Evolutionary conservation across 148 eudicot genomes (phyloP), one percentile per base, ranked within the genome.

Genomic region (Nepenthes mirabilis): DNA sequence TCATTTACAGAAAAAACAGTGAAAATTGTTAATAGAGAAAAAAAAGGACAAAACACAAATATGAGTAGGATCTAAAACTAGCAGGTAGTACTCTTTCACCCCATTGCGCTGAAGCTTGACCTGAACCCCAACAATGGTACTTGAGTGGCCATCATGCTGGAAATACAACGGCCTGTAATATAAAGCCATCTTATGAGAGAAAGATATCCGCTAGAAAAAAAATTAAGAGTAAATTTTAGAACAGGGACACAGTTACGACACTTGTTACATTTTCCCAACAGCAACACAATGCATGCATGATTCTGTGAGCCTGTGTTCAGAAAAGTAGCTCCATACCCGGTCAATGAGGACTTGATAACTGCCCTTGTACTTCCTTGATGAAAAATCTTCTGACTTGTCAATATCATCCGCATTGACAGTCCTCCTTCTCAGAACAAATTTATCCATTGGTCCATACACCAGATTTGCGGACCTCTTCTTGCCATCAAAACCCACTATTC

Each of bases 71-170:
- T 93, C 99, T 58, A 93, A 68, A 56, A 93, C 77, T 65, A 93
- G 71, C 57, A 93, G 74, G 61, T 80, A 86, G 74, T 72, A 86
- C 23, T 78, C 73, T 66, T 76, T 75, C 51, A 11, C 47, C 52
- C 99, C 91, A 52, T 76, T 79, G 23, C 63, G 72, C 66, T 75
- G 79, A 60, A 52, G 74, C 73, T 71, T 84, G 61, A 68, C 74
- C 72, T 93, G 96, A 74, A 93, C 80, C 43, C 99, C 99, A 43
- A 88, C 79, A 53, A 88, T 89, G 63, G 99, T 93, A 75, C 99
- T 82, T 69, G 99, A 93, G 66, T 93, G 99, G 47, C 99, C 99
- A 47, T 88, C 72, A 70, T 93, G 96, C 70, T 93, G 99, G 75
- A 93, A 88, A 71, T 93, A 93, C 79, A 88, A 72, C 33, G 96